A percentile compares a stretch with the other conserved stretches of the same genome.
These are phyloP conservation scores for Ophiognomonia clavigignenti-juglandacearum DNA, from an alignment of 2,329 filamentous ascomycete species.

Conservation along the genomic window DNA sequence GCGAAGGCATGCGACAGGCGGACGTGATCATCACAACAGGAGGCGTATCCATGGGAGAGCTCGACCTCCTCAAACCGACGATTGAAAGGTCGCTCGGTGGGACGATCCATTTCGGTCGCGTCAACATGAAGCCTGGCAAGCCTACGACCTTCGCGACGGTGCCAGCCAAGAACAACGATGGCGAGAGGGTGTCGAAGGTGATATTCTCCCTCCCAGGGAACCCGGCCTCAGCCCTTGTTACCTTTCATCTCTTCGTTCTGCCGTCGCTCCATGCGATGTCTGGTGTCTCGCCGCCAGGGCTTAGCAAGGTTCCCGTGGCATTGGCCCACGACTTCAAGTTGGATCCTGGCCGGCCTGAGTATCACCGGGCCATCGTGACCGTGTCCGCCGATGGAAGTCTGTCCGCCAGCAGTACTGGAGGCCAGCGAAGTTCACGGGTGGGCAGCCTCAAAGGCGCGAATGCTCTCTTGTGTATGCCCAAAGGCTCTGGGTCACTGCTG, in stretches of 20 bases:
- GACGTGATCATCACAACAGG: slow-evolving; percentile 89
- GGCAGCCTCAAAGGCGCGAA: slow-evolving; percentile 88
- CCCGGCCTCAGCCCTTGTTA: slow-evolving; percentile 87
- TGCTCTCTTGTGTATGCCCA: slow-evolving; percentile 72
- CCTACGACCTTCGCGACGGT: slow-evolving; percentile 95
- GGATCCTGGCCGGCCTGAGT: slow-evolving; percentile 77
- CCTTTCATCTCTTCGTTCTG: slow-evolving; percentile 89
- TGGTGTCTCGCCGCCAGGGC: slow-evolving; percentile 62
- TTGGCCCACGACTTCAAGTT: slow-evolving; percentile 68
- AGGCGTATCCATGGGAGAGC: slow-evolving; percentile 95
- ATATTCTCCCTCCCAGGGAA: slow-evolving; percentile 94
- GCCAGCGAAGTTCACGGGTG: slow-evolving; percentile 84
- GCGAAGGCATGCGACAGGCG: slow-evolving; percentile 65
- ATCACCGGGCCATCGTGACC: slow-evolving; percentile 76
- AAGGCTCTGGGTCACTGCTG: slow-evolving; percentile 55
- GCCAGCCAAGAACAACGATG: slow-evolving; percentile 55
- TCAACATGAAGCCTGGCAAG: slow-evolving; percentile 97
- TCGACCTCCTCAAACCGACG: slow-evolving; percentile 93
- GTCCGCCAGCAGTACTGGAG: slow-evolving; percentile 76
- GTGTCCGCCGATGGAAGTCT: slow-evolving; percentile 63
- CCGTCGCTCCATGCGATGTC: slow-evolving; percentile 75
- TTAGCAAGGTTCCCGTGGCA: slow-evolving; percentile 67
- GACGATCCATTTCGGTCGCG: slow-evolving; percentile 92
- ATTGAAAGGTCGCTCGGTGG: slow-evolving; percentile 87
- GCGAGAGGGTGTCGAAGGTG: slow-evolving; percentile 58